Base-by-base conservation (phyloP, 768 basidiomycete genomes). In the Lactarius psammicola region DNA sequence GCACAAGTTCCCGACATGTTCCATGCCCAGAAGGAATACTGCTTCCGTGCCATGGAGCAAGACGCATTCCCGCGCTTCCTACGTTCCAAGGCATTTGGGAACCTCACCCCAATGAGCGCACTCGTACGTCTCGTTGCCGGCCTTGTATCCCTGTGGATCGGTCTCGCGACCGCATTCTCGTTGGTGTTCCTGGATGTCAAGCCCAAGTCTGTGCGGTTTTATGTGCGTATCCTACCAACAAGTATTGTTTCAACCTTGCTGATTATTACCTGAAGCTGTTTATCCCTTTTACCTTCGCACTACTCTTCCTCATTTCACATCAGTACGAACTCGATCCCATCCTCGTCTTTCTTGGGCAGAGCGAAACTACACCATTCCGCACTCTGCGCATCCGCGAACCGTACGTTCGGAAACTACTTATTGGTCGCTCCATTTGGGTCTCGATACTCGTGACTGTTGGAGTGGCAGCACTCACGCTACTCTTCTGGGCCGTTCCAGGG, bases 271-370 rank as follows among this genome's bases (percentile, higher is more conserved):
- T 31, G 17, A 26, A 97, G 95, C 87, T 97, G 72, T 96, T 98
- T 80, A 82, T 99, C 31, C 96, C 97, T 0, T 98, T 97, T 78
- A 82, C 90, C 26, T 75, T 98, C 70, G 93, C 95, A 62, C 79
- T 92, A 72, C 88, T 97, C 70, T 92, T 91, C 81, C 87, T 99
- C 69, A 82, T 98, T 64, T 94, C 95, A 18, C 93, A 97, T 74
- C 94, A 95, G 76, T 98, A 98, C 78, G 95, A 97, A 76, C 88
- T 98, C 60, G 96, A 98, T 75, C 97, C 97, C 13, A 81, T 98
- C 72, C 88, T 98, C 70, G 91, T 98, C 69, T 92, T 98, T 79
- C 78, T 98, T 72, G 88, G 88, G 66, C 92, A 92, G 75, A 95
- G 94, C 53, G 97, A 98, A 76, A 97, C 95, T 46, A 97, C 95